These are phyloP conservation scores for Annulohypoxylon truncatum DNA, from an alignment of 2,329 filamentous ascomycete genomes.

Conservation along the genomic window DNA sequence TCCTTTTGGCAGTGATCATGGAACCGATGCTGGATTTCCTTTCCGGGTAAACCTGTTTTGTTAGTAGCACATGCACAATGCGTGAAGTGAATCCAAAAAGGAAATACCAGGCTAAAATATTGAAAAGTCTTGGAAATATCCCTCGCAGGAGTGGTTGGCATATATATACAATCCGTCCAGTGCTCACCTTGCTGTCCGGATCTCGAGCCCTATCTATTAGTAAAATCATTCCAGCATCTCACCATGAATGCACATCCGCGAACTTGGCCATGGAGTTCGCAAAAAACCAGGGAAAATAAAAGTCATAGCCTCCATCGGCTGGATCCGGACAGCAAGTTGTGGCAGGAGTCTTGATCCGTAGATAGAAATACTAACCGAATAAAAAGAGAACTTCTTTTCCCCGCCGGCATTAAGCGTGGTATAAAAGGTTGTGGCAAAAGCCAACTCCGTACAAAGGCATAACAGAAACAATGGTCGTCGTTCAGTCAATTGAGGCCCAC, in stretches of 20 bases:
- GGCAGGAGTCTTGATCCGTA: constrained; percentile 48
- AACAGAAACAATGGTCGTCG: constrained; percentile 47
- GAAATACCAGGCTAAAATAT: constrained; percentile 43
- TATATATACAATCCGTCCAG: constrained; percentile 64
- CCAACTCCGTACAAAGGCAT: constrained; percentile 47
- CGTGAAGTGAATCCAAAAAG: constrained; percentile 29
- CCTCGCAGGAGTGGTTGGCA: constrained; percentile 57
- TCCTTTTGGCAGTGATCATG: constrained; percentile 23
- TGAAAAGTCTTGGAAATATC: constrained; percentile 48
- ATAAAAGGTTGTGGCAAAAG: constrained; percentile 44
- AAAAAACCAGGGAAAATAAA: constrained; percentile 47
- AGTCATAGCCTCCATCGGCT: constrained; percentile 47
- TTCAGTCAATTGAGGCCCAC: constrained; percentile 47
- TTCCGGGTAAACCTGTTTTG: constrained; percentile 20
- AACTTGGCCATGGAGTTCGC: constrained; percentile 46
- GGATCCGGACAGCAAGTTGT: constrained; percentile 57
- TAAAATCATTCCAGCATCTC: constrained; percentile 48
- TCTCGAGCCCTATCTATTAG: constrained; percentile 54
- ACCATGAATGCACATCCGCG: constrained; percentile 47
- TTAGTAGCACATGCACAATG: constrained; percentile 37
- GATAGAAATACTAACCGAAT: constrained; percentile 45
- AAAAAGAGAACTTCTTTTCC: constrained; percentile 48
- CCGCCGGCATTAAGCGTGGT: constrained; percentile 47
- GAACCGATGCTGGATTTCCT: constrained; percentile 14
- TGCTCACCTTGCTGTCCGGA: constrained; percentile 67